These are phyloP conservation scores for Daldinia eschscholtzii DNA, from an alignment of 2,329 filamentous ascomycete species.

Conservation along the genomic window DNA sequence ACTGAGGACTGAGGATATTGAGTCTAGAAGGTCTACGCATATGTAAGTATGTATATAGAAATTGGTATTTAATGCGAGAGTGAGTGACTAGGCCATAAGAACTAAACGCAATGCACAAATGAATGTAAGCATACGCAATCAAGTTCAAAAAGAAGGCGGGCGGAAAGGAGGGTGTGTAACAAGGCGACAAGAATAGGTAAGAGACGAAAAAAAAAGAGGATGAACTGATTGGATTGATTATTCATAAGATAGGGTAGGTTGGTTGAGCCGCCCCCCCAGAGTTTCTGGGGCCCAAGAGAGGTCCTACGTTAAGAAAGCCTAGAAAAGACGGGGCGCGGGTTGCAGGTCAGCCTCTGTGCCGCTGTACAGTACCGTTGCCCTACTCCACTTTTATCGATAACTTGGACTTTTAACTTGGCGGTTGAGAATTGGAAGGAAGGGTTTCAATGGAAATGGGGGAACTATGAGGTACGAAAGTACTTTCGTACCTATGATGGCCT, in stretches of 20 bases:
- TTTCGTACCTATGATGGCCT: slow-evolving; percentile 4
- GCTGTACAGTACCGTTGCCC: no score
- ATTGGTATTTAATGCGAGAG: background rate
- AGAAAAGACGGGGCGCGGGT: background rate
- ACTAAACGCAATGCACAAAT: slow-evolving; percentile 24
- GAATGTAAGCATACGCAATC: slow-evolving; percentile 20
- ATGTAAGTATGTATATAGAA: slow-evolving; percentile 9
- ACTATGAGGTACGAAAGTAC: no score
- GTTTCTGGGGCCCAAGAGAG: no score
- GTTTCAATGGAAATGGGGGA: background rate
- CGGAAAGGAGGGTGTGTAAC: slow-evolving; percentile 28
- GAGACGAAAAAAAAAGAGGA: slow-evolving; percentile 16
- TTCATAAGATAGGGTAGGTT: slow-evolving; percentile 7
- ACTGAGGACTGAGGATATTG: background rate
- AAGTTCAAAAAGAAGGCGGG: slow-evolving; percentile 17
- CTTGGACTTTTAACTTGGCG: slow-evolving; percentile 6
- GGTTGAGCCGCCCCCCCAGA: background rate
- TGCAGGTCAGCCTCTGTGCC: background rate
- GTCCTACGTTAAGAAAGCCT: slow-evolving; percentile 1
- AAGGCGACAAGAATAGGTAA: slow-evolving; percentile 20
- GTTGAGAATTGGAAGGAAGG: background rate
- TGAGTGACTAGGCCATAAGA: slow-evolving; percentile 6
- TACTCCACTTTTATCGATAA: slow-evolving; percentile 18
- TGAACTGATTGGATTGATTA: slow-evolving; percentile 26
- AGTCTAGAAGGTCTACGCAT: background rate